Percentiles rank a stretch among this genome's conserved stretches.
These are phyloP conservation scores for Hypoxylon lienhwacheense DNA, from an alignment of 495 filamentous ascomycete genomes.

Conservation along the genomic window DNA sequence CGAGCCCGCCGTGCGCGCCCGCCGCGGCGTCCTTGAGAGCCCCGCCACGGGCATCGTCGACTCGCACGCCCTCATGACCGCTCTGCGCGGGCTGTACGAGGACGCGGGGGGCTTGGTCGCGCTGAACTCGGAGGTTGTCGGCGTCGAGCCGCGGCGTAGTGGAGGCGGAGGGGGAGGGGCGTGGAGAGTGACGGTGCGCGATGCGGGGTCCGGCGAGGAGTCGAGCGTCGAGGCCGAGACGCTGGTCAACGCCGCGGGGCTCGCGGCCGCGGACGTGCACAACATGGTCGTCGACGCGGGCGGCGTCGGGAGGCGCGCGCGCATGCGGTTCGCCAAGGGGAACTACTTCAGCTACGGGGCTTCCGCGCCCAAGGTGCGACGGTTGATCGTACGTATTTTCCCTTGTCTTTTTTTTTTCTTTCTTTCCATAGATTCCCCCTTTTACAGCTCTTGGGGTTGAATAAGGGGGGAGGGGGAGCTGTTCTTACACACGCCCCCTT, in stretches of 20 bases:
- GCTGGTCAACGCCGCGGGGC: constrained; percentile 83
- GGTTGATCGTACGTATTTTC: no score
- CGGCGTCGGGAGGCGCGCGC: constrained; percentile 57
- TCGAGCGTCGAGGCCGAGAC: constrained; percentile 69
- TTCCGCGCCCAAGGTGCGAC: constrained; percentile 64
- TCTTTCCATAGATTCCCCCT: no score
- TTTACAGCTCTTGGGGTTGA: no score
- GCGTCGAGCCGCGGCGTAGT: constrained; percentile 53
- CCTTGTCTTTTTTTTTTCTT: no score
- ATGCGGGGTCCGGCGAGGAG: constrained; percentile 47
- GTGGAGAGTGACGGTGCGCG: constrained; percentile 50
- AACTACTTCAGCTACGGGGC: constrained; percentile 87
- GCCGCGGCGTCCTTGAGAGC: constrained; percentile 75
- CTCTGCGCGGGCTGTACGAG: constrained; percentile 72
- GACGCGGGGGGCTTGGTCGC: constrained; percentile 74
- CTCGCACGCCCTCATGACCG: constrained; percentile 80
- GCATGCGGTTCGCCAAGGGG: constrained; percentile 85
- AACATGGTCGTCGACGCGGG: constrained; percentile 76
- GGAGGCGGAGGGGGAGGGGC: constrained; percentile 56
- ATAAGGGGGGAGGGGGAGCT: no score
- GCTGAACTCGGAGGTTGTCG: constrained; percentile 62
- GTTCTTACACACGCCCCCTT: no score
- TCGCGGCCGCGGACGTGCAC: constrained; percentile 71
- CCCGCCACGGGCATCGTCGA: constrained; percentile 89
- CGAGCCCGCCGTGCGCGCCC: constrained; percentile 77